phyloP scores from a whole-genome alignment of 305 asterid species.

The Rubia balearica region DNA sequence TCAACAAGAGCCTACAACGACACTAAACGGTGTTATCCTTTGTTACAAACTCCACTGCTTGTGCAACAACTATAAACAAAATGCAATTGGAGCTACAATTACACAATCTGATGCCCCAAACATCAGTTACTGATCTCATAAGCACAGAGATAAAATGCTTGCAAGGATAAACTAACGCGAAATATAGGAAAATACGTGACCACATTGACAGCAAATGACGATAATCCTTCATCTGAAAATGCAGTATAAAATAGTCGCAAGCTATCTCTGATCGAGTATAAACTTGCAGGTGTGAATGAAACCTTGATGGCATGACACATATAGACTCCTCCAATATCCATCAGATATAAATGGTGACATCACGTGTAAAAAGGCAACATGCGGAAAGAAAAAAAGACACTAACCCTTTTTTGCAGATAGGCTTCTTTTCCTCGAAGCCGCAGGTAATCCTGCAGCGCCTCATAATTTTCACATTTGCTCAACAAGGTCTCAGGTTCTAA shows the following conservation, averaged over 20 bases:
- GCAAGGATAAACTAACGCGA: no score
- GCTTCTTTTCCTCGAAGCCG: constrained; percentile 83
- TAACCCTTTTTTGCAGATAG: constrained; percentile 77
- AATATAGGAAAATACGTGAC: background rate
- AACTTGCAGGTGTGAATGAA: background rate
- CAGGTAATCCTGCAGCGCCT: constrained; percentile 70
- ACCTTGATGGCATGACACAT: background rate
- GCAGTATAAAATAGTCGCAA: background rate
- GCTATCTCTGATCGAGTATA: background rate
- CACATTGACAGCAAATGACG: background rate
- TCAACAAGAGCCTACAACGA: constrained; percentile 68
- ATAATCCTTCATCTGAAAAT: background rate
- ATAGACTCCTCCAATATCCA: background rate
- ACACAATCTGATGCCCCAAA: background rate
- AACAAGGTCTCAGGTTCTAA: constrained; percentile 63
- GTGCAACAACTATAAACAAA: background rate
- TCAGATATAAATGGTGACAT: background rate
- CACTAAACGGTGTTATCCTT: background rate
- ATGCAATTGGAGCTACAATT: background rate
- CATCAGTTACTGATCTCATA: background rate
- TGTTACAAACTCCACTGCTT: background rate
- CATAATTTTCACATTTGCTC: constrained; percentile 55
- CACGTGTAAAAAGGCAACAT: background rate
- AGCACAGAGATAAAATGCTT: background rate
- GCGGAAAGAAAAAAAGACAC: constrained; percentile 21